Percentiles rank a stretch among this genome's conserved stretches.
phyloP scores from a whole-genome alignment of 225 moss, liverwort and hornwort genomes.

The Pseudoscleropodium purum region DNA sequence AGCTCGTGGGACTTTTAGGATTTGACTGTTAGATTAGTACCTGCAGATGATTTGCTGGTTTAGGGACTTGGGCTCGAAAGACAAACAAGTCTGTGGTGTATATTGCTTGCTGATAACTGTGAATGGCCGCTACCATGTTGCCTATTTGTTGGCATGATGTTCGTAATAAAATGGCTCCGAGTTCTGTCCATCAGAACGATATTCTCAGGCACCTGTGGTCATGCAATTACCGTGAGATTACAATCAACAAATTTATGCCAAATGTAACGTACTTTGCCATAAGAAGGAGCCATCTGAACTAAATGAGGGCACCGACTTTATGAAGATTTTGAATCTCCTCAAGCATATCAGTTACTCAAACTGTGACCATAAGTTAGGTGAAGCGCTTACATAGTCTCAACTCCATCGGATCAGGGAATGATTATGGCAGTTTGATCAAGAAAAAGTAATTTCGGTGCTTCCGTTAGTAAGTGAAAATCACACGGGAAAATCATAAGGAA shows the following conservation, averaged over 20 bases:
- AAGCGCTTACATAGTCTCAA: neutral
- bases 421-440: neutral
- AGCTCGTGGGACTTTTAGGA: neutral
- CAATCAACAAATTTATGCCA: neutral
- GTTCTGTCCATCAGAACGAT: neutral
- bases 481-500: neutral
- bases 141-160: neutral
- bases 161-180: neutral
- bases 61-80: neutral
- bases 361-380: no score
- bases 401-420: neutral
- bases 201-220: neutral
- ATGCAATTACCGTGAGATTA: neutral
- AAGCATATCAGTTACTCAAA: neutral
- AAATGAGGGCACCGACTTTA: neutral
- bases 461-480: neutral
- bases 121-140: neutral
- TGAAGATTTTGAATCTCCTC: neutral
- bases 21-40: neutral
- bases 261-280: neutral
- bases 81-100: neutral
- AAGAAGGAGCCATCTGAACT: neutral
- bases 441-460: neutral
- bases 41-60: neutral
- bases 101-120: neutral